Evolutionary conservation across 2,329 filamentous ascomycete genomes (phyloP).

Genomic region (Ceratocystis lukuohia): DNA sequence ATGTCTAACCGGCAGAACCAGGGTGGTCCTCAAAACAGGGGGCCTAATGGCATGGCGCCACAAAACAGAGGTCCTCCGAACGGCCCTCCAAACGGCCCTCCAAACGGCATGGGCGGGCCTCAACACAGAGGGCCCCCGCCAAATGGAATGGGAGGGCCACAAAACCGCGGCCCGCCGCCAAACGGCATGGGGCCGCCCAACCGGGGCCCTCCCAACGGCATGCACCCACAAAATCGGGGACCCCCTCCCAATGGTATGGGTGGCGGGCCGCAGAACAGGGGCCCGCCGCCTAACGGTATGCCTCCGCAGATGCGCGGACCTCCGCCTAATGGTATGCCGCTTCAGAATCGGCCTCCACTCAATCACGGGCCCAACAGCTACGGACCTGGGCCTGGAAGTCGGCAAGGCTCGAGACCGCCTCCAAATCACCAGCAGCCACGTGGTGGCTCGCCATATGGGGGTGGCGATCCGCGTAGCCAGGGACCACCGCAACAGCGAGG

Average conservation of each 20-base stretch:
- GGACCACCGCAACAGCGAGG: background rate
- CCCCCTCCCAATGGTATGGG: slow-evolving; percentile 6
- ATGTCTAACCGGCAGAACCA: slow-evolving; percentile 24
- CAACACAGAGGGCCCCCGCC: slow-evolving; percentile 5
- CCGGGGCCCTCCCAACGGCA: slow-evolving; percentile 3
- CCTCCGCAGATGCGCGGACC: slow-evolving; percentile 14
- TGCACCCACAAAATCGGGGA: background rate
- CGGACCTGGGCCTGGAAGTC: slow-evolving; percentile 10
- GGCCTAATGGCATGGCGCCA: background rate
- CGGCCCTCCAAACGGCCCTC: slow-evolving; percentile 7
- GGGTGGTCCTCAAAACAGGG: slow-evolving; percentile 9
- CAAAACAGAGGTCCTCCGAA: background rate
- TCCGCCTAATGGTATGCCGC: slow-evolving; percentile 9
- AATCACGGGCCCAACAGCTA: slow-evolving; percentile 10
- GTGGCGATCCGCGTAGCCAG: slow-evolving; percentile 10
- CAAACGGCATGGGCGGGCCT: slow-evolving; percentile 1
- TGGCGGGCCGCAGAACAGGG: slow-evolving; percentile 8
- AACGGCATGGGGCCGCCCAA: background rate
- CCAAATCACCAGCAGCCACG: slow-evolving; percentile 11
- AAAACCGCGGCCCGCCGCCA: background rate
- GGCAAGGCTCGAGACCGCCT: slow-evolving; percentile 6
- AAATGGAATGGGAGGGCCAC: background rate
- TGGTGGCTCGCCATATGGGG: slow-evolving; percentile 10
- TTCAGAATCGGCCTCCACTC: slow-evolving; percentile 9
- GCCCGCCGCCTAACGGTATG: slow-evolving; percentile 9